Conservation (phyloP, 768 basidiomycete genomes). For the Leccinellum rugosiceps region DNA sequence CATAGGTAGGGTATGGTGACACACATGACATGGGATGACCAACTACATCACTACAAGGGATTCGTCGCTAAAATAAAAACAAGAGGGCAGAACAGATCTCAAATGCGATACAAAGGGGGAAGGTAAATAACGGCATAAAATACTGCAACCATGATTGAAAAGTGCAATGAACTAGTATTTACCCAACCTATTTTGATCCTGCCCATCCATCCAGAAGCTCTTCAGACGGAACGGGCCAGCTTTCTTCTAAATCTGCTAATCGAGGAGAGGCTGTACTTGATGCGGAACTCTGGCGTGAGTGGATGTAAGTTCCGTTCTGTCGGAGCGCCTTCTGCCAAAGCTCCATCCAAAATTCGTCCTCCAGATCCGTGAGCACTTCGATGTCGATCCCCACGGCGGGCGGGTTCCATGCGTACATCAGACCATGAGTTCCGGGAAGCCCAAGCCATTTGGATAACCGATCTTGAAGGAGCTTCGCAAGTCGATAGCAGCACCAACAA, state of each 20-base stretch:
- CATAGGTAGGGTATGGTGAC: neutral
- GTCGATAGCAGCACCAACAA: too few relatives aligned
- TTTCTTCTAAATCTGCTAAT: neutral
- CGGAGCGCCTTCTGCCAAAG: neutral
- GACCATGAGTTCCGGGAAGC: neutral
- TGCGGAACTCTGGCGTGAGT: neutral
- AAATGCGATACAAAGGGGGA: neutral
- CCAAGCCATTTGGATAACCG: neutral
- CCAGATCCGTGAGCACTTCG: neutral
- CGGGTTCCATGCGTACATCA: neutral
- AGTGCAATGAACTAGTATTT: neutral
- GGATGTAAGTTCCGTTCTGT: neutral
- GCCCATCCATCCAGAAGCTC: neutral
- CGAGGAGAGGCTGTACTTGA: neutral
- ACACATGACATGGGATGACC: neutral
- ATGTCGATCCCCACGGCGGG: neutral
- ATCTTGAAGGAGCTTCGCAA: neutral
- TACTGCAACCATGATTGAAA: neutral
- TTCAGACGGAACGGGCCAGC: neutral
- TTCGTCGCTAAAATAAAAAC: neutral
- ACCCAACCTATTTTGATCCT: neutral
- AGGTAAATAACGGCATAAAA: neutral
- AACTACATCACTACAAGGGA: neutral
- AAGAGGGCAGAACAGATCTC: neutral
- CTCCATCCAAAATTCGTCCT: neutral